Evolutionary conservation across 2,329 filamentous ascomycete species (phyloP).

Genomic region (Bipolaris cookei): DNA sequence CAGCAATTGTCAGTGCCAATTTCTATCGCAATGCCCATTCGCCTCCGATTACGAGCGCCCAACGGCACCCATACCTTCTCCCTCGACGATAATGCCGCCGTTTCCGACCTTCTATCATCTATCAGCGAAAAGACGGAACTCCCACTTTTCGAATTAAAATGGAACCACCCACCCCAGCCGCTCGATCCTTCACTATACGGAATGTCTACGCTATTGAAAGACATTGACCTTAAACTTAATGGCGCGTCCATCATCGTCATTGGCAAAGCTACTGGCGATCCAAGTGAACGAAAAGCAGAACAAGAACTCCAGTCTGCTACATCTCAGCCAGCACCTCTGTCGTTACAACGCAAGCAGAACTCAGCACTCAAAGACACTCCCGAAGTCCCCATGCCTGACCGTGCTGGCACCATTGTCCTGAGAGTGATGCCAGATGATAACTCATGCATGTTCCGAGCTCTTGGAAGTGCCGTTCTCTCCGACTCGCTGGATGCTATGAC

Average conservation of each 20-base stretch:
- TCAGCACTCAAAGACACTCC: constrained; percentile 64
- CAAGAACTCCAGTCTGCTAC: constrained; percentile 20
- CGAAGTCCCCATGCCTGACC: constrained; percentile 63
- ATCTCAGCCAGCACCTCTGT: constrained; percentile 44
- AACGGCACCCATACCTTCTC: constrained; percentile 73
- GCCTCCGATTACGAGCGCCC: constrained; percentile 76
- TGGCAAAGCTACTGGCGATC: constrained; percentile 51
- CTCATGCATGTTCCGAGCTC: constrained; percentile 89
- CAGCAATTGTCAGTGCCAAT: neutral
- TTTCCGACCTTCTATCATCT: constrained; percentile 65
- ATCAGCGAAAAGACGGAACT: constrained; percentile 71
- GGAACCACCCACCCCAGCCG: constrained; percentile 78
- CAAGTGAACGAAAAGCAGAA: constrained; percentile 29
- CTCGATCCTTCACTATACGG: constrained; percentile 66
- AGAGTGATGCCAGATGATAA: constrained; percentile 98
- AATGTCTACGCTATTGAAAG: constrained; percentile 56
- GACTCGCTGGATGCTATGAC: constrained; percentile 68
- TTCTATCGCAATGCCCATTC: constrained; percentile 60
- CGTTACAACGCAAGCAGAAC: constrained; percentile 53
- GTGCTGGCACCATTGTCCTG: constrained; percentile 68
- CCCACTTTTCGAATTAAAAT: constrained; percentile 75
- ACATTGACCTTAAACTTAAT: constrained; percentile 67
- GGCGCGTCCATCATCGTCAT: constrained; percentile 73
- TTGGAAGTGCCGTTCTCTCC: constrained; percentile 78
- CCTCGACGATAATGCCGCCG: constrained; percentile 70